A percentile compares a stretch with the other conserved stretches of the same genome.
Conservation (phyloP, 768 basidiomycete species). For the Phylloporus rhodoxanthus region DNA sequence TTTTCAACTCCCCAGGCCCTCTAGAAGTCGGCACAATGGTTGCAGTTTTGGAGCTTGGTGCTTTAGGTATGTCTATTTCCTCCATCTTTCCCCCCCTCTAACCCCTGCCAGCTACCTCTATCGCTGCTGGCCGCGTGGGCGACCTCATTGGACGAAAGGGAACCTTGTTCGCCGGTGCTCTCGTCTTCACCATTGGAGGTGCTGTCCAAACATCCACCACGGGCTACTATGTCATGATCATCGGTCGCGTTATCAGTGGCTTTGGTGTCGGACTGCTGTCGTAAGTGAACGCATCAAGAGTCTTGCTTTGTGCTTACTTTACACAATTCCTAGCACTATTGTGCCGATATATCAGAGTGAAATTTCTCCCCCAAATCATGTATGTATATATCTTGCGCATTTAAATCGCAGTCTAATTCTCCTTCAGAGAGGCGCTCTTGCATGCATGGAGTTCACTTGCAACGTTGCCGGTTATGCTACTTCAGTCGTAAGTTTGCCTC, state of each 20-base stretch:
- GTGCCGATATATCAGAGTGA: constrained; percentile 95
- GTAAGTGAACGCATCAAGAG: constrained; percentile 38
- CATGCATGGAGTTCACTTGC: constrained; percentile 93
- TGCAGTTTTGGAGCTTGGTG: constrained; percentile 89
- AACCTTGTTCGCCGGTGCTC: constrained; percentile 76
- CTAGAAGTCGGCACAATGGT: constrained; percentile 90
- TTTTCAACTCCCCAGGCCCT: constrained; percentile 72
- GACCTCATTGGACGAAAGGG: constrained; percentile 82
- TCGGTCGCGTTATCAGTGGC: constrained; percentile 78
- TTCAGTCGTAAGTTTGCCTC: constrained; percentile 62
- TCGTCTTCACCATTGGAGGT: constrained; percentile 83
- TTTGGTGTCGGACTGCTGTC: constrained; percentile 88
- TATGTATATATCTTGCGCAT: constrained; percentile 28
- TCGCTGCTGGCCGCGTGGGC: constrained; percentile 84
- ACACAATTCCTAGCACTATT: constrained; percentile 57
- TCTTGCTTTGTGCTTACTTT: constrained; percentile 2
- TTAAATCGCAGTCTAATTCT: constrained; percentile 2
- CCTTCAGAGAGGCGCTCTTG: constrained; percentile 75
- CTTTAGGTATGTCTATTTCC: constrained; percentile 58
- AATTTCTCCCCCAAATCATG: constrained; percentile 89
- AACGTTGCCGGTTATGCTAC: constrained; percentile 88
- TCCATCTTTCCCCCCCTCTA: neutral
- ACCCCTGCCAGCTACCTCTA: constrained; percentile 62
- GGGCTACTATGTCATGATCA: constrained; percentile 74
- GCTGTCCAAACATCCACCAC: constrained; percentile 77